A percentile compares a stretch with the other conserved stretches of the same genome.
Conservation (phyloP, 495 filamentous ascomycete species). For the Talaromyces stipitatus region DNA sequence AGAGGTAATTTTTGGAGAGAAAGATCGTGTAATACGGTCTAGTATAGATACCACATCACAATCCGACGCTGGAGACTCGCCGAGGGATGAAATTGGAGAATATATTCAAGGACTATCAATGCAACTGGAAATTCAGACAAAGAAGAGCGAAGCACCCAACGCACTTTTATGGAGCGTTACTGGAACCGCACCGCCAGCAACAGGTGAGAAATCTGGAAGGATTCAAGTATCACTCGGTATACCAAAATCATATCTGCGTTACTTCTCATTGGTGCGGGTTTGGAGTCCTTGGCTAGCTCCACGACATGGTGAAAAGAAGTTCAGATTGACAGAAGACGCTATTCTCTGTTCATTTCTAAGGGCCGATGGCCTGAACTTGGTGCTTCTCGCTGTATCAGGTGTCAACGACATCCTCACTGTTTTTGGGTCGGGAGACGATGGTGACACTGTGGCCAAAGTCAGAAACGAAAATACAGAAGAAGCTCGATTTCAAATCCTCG, state of each 20-base stretch:
- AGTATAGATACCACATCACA: constrained; percentile 5
- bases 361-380: constrained; percentile 65
- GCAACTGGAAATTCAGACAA: constrained; percentile 46
- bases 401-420: constrained; percentile 63
- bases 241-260: constrained; percentile 49
- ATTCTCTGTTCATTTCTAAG: constrained; percentile 76
- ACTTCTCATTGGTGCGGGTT: constrained; percentile 73
- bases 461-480: constrained; percentile 55
- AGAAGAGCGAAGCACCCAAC: constrained; percentile 58
- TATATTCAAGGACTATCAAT: constrained; percentile 55
- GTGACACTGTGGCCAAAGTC: constrained; percentile 60
- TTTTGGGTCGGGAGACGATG: constrained; percentile 57
- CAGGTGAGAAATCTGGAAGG: constrained; percentile 47
- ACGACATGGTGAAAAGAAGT: constrained; percentile 63
- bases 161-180: constrained; percentile 66
- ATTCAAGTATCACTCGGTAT: constrained; percentile 53
- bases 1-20: constrained; percentile 42
- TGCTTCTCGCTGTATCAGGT: constrained; percentile 76
- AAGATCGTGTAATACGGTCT: constrained; percentile 5
- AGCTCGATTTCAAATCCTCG: constrained; percentile 57
- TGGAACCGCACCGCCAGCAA: constrained; percentile 43
- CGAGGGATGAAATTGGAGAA: constrained; percentile 41
- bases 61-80: constrained; percentile 9
- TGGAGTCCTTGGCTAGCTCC: constrained; percentile 85
- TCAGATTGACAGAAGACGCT: constrained; percentile 66